phyloP scores from a whole-genome alignment of 495 filamentous ascomycete species.

The Talaromyces thailandensis region DNA sequence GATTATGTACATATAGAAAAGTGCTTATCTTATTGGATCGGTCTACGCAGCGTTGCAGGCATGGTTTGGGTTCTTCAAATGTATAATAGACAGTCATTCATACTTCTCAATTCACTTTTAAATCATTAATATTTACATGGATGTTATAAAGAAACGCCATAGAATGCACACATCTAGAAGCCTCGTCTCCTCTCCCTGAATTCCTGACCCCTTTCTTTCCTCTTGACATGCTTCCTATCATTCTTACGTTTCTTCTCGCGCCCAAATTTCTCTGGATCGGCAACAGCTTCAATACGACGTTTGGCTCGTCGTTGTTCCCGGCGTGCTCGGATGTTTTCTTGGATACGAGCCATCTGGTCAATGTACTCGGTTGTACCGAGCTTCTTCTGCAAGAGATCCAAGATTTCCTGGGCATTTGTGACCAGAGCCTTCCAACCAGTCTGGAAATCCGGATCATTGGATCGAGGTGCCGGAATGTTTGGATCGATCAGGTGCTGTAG shows the following conservation, averaged over 20 bases:
- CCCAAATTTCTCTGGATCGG: conserved; percentile 67
- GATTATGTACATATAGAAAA: conserved; percentile 1
- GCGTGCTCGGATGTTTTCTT: conserved; percentile 56
- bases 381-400: conserved; percentile 70
- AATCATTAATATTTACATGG: neutral
- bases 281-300: conserved; percentile 76
- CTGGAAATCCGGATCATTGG: conserved; percentile 56
- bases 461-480: conserved; percentile 58
- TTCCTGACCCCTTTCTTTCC: conserved; percentile 65
- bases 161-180: conserved; percentile 30
- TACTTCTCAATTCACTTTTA: neutral
- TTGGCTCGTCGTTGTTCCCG: conserved; percentile 68
- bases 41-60: neutral
- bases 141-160: neutral
- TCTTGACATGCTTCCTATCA: conserved; percentile 73
- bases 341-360: conserved; percentile 54
- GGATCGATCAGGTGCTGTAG: conserved; percentile 78
- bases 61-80: neutral
- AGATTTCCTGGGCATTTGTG: conserved; percentile 58
- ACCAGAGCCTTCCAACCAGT: conserved; percentile 57
- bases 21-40: neutral
- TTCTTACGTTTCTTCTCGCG: conserved; percentile 76
- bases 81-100: conserved; percentile 3
- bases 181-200: conserved; percentile 63
- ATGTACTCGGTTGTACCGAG: conserved; percentile 76